Evolutionary conservation across 192 early-diverging fungal species (phyloP), one percentile per base, ranked within the genome.

Genomic region (Entrophospora sp.): DNA sequence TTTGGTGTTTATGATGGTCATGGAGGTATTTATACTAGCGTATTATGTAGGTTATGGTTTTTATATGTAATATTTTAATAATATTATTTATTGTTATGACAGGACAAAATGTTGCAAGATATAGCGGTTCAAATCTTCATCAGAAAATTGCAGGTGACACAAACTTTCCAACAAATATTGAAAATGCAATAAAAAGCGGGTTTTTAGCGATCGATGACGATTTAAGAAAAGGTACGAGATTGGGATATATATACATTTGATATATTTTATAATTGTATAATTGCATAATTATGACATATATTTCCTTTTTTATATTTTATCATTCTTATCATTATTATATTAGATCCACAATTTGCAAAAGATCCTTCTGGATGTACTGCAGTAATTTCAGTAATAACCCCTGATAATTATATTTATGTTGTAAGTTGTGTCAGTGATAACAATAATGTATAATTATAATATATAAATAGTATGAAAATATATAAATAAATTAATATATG

Each of bases 311-410:
- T 37, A 24, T 3, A 22, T 44, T 49, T n/a, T 34, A 64, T 27
- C 31, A 20, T 10, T 24, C 31, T 16, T 40, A 9, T 61, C 34
- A 22, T 35, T 55, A 31, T 24, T 27, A 58, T 43, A 31, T 25
- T 63, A 92, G 89, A 89, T 65, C 83, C 89, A 22, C 79, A 84
- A 52, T 90, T 89, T 75, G 75, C 69, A 34, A 76, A 77, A 62
- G 93, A 99, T 68, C 85, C 93, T 24, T 91, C 95, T 9, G 97
- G 97, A 35, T 99, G 97, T 80, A 99, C 97, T 12, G 93, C 97
- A n/a, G 90, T 99, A 27, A 79, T 87, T 27, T 81, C 82, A 2
- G 78, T 96, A 43, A 76, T 99, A 30, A 89, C 92, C 27, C 88
- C 90, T 58, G 90, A 95, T 52, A 87, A 91, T 56, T 59, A 69